Evolutionary conservation across 345 rosid species (phyloP), one percentile per base, ranked within the genome.

Genomic region (Eucalyptus regnans): DNA sequence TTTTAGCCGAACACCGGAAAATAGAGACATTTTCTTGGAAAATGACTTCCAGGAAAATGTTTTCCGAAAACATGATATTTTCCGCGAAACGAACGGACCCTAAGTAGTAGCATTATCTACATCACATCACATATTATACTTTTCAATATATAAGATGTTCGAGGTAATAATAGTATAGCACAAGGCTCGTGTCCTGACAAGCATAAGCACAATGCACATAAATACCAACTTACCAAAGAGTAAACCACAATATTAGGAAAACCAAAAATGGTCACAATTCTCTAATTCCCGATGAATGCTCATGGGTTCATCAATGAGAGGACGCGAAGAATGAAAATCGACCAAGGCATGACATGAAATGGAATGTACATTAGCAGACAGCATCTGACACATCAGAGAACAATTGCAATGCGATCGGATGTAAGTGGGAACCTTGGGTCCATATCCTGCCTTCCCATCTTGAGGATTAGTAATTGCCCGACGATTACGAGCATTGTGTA

Each of bases 371-470:
- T 60, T 4, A 60, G 0, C 4, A 60, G 0, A 60, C 31, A 60
- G 0, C 33, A 60, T 25, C 8, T 60, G 0, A 60, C 31, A 60
- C 68, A 60, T 27, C 2, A 2, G 0, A 60, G 4, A 60, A 60
- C 16, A 60, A 60, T 29, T 12, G 15, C 33, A 27, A 60, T 60
- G 68, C 8, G 3, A 60, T 8, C 4, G 0, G 0, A 27, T 0
- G 31, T 60, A 12, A 60, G 68, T 60, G 16, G 31, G 8, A 27
- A 12, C 2, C 0, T 1, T 60, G 33, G 1, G 15, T 60, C 8
- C 4, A 60, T 27, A 60, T 60, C 68, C 12, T 12, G 16, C 33
- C 68, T 60, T 27, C 7, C 33, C 33, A 27, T 60, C 68, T 60
- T 60, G 68, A 60, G 31, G 16, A 60, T 60, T 60, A 60, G 7